Evolutionary conservation across 805 yeast species (phyloP), one percentile per base, ranked within the genome.

Genomic region (Priceomyces medius): DNA sequence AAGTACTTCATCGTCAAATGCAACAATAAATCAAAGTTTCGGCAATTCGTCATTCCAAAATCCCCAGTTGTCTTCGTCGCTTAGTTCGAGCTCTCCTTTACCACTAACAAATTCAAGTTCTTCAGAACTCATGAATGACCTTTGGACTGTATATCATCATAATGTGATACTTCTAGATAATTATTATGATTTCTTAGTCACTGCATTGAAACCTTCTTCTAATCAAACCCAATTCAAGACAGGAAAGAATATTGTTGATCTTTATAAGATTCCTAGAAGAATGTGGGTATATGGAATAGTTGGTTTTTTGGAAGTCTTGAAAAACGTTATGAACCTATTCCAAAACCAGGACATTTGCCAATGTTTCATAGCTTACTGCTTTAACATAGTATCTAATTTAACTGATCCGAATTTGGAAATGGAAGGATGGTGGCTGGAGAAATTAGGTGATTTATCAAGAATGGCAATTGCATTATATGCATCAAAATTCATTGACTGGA

Each of bases 261-360:
- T 84, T 31, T 85, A 86, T 58, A 80, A 88, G 58, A 84, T 86
- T 32, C 86, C 87, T 26, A 71, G 91, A 52, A 68, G 93, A 51
- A 71, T 86, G 70, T 86, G 93, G 93, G 90, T 86, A 7, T 85
- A 85, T 58, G 95, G 95, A 19, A 80, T 87, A 10, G 90, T 85
- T 12, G 87, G 90, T 14, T 84, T 85, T 51, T 62, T 85, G 37
- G 93, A 85, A 57, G 88, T 85, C 5, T 64, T 85, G 53, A 85
- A 85, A 56, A 85, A 83, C 58, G 83, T 85, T 36, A 79, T 81
- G 45, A 81, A 84, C 14, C 79, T 84, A 17, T 84, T 83, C 53
- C 79, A 79, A 53, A 90, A 85, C 49, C 90, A 85, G 51, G 90
- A 84, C 55, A 83, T 85, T 12, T 83, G 88, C 55, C 79, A 82